A percentile compares a stretch with the other conserved stretches of the same genome.
These are phyloP conservation scores for Colletotrichum sp. DNA, from an alignment of 2,329 filamentous ascomycete genomes.

Conservation along the genomic window DNA sequence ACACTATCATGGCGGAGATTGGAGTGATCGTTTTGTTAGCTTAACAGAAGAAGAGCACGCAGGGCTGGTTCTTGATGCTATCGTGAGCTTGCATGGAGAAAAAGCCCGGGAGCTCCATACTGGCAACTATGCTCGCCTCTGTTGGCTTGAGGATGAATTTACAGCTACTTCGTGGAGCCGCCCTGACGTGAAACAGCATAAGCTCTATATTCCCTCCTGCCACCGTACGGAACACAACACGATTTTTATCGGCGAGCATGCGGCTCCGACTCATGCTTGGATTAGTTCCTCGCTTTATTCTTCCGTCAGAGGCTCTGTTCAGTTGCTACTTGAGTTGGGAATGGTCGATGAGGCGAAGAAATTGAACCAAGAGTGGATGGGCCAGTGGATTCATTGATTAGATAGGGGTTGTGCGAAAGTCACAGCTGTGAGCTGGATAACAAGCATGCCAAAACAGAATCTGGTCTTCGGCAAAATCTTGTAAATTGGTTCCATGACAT, in stretches of 20 bases:
- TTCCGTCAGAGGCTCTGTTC: constrained; percentile 32
- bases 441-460: neutral
- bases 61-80: constrained; percentile 65
- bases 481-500: neutral
- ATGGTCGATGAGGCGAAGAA: constrained; percentile 28
- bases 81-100: constrained; percentile 68
- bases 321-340: constrained; percentile 30
- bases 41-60: constrained; percentile 59
- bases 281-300: constrained; percentile 33
- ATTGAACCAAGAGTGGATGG: constrained; percentile 28
- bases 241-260: constrained; percentile 39
- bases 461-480: neutral
- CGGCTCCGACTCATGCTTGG: constrained; percentile 38
- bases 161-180: constrained; percentile 32
- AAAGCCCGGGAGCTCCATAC: constrained; percentile 30
- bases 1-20: constrained; percentile 28
- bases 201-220: constrained; percentile 35
- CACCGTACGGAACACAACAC: constrained; percentile 23
- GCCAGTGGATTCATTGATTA: constrained; percentile 22
- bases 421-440: neutral
- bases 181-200: constrained; percentile 34
- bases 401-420: neutral
- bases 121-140: constrained; percentile 34
- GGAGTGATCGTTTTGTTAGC: constrained; percentile 44
- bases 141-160: constrained; percentile 34